Evolutionary conservation across 208 protist genomes (phyloP), one percentile per base, ranked within the genome.

Genomic region (Zelonia costaricensis): DNA sequence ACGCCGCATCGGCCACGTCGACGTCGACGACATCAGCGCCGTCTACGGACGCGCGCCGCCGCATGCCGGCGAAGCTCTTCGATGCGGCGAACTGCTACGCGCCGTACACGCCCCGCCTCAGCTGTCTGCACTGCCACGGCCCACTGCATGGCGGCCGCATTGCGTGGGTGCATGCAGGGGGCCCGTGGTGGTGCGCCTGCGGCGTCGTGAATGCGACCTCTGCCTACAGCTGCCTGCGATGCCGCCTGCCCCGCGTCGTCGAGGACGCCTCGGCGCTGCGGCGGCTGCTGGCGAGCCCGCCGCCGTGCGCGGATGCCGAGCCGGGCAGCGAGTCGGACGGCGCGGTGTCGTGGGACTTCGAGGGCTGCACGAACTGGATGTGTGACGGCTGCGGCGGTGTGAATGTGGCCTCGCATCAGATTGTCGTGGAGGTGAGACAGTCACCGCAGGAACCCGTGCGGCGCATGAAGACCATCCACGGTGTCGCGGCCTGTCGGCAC

Each of bases 121-220:
- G 35, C 25, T 93, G 87, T 46, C 45, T 33, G 20, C 60, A 62
- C 3, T 93, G 87, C 51, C 15, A 33, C 40, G 38, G 42, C 42
- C 39, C 76, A 1, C 62, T 93, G 30, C 87, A 93, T 51, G 81
- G 82, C 27, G 80, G 74, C 23, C 60, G 44, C 4, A 66, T 84
- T 4, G 40, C 54, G 5, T 44, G 52, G 0, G 40, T 39, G 10
- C 44, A 45, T 22, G 66, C 42, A 4, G 6, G 42, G 28, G 30
- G 38, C 36, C 28, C 54, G 45, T 93, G 87, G 87, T 83, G 78
- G 63, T 93, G 87, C 47, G 79, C 63, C 33, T 93, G 87, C 35
- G 87, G 87, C 4, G 49, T 76, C 4, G 60, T 73, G 31, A 83
- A 78, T 59, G 57, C 69, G 13, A 10, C 20, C 0, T 20, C 63